Evolutionary conservation across 2,329 filamentous ascomycete genomes (phyloP).

Genomic region (Colletotrichum paranaense): DNA sequence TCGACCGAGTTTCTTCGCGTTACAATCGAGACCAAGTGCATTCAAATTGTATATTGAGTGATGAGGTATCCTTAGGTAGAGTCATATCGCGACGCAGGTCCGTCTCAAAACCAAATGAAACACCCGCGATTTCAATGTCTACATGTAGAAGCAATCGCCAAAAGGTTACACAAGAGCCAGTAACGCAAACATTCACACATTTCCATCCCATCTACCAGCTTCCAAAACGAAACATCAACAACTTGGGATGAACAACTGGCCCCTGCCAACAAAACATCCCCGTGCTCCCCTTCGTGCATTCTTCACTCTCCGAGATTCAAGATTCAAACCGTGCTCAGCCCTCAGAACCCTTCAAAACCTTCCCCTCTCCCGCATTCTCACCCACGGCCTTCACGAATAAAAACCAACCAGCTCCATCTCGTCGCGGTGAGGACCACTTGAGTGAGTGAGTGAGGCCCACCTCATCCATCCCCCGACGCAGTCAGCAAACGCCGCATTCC

Average conservation of each 20-base stretch:
- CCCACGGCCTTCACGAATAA: too few relatives aligned
- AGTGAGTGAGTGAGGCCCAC: too few relatives aligned
- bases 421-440: too few relatives aligned
- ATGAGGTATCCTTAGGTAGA: background rate
- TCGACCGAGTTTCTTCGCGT: background rate
- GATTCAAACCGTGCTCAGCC: background rate
- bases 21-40: too few relatives aligned
- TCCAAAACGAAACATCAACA: background rate
- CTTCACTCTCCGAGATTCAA: background rate
- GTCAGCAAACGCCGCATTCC: background rate
- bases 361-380: background rate
- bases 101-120: background rate
- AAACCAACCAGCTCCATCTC: background rate
- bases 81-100: background rate
- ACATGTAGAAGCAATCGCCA: too few relatives aligned
- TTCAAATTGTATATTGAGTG: background rate
- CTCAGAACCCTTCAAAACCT: background rate
- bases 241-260: slow-evolving; percentile 1
- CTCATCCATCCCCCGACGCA: background rate
- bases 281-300: background rate
- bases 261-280: background rate
- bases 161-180: background rate
- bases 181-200: background rate
- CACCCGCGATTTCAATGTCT: background rate
- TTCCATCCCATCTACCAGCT: background rate